These are phyloP conservation scores for Trichoderma koningii DNA, from an alignment of 2,329 filamentous ascomycete genomes.

Conservation along the genomic window DNA sequence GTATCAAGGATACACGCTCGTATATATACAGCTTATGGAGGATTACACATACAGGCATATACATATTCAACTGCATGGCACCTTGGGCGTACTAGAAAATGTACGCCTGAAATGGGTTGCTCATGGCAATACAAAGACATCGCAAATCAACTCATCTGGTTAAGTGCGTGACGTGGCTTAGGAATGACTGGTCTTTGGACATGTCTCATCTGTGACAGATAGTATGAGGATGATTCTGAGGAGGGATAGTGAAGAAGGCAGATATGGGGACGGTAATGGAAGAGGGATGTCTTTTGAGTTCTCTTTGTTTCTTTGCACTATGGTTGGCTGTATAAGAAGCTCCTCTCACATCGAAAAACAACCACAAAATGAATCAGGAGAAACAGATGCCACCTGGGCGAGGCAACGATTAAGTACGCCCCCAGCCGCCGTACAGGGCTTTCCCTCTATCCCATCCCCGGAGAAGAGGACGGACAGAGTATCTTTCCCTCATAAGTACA, in stretches of 20 bases:
- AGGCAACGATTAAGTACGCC: slow-evolving; percentile 89
- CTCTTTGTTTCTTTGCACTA: slow-evolving; percentile 30
- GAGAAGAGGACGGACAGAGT: slow-evolving; percentile 55
- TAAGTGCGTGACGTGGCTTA: too few species aligned
- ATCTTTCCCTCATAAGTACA: slow-evolving; percentile 99
- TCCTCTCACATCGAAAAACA: slow-evolving; percentile 29
- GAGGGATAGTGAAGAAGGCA: too few species aligned
- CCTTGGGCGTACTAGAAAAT: neutral
- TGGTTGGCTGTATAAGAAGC: slow-evolving; percentile 33
- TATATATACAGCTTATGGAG: slow-evolving; percentile 16
- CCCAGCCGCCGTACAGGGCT: slow-evolving; percentile 90
- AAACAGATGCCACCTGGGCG: slow-evolving; percentile 44
- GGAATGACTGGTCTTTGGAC: neutral
- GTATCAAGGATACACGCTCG: slow-evolving; percentile 10
- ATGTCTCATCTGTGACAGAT: neutral
- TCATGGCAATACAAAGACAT: slow-evolving; percentile 17
- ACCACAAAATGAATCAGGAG: neutral
- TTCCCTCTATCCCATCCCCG: slow-evolving; percentile 69
- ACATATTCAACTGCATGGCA: too few species aligned
- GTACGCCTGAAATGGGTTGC: slow-evolving; percentile 5
- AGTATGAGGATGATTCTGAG: too few species aligned
- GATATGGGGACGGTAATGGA: neutral
- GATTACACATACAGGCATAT: slow-evolving; percentile 9
- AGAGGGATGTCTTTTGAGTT: slow-evolving; percentile 26
- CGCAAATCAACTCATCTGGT: too few species aligned